Percentiles rank a stretch among this genome's conserved stretches.
phyloP scores from a whole-genome alignment of 345 rosid genomes.

The Populus simonii region DNA sequence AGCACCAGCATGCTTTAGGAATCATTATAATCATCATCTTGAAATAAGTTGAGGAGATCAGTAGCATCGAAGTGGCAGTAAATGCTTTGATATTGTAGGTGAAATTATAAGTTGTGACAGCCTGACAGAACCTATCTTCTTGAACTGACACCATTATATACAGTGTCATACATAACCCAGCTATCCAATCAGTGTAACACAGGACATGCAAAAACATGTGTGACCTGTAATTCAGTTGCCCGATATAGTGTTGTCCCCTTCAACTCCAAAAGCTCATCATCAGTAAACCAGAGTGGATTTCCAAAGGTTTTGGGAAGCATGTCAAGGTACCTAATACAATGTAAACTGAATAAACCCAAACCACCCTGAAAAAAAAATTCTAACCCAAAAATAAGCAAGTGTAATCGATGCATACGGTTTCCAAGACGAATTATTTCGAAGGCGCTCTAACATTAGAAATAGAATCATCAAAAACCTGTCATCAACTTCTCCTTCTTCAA shows the following conservation, averaged over 20 bases:
- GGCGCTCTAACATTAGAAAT: constrained; percentile 74
- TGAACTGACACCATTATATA: neutral
- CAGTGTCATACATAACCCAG: neutral
- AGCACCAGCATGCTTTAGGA: neutral
- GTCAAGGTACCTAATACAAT: constrained; percentile 64
- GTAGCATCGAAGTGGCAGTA: neutral
- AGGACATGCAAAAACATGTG: neutral
- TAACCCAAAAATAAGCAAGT: neutral
- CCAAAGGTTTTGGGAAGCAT: constrained; percentile 80
- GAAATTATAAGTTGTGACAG: neutral
- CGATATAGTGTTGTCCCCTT: constrained; percentile 72
- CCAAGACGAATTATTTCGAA: constrained; percentile 74
- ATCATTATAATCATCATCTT: neutral
- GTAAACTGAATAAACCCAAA: constrained; percentile 18
- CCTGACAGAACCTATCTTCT: neutral
- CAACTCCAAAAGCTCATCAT: constrained; percentile 70
- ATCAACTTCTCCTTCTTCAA: constrained; percentile 77
- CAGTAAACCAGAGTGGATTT: constrained; percentile 86
- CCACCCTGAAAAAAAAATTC: neutral
- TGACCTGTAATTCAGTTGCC: constrained; percentile 79
- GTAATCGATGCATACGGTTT: constrained; percentile 58
- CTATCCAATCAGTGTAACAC: neutral
- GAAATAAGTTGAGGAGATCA: neutral
- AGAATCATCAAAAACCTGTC: constrained; percentile 82
- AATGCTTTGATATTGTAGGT: neutral